Percentiles rank a stretch among this genome's conserved stretches.
phyloP scores from a whole-genome alignment of 441 rosid genomes.

The Populus hybrid region DNA sequence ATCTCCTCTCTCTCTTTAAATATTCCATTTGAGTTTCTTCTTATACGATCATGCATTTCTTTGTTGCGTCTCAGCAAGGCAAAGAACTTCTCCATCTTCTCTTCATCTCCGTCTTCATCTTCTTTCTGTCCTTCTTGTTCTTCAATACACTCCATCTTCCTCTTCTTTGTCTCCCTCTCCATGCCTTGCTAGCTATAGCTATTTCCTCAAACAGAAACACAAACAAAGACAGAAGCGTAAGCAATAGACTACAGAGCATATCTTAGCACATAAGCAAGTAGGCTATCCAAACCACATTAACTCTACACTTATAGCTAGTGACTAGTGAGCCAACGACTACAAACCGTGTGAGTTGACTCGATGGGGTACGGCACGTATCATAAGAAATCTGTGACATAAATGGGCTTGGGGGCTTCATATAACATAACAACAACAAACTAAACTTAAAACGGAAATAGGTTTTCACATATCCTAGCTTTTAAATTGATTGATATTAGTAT shows the following conservation, averaged over 20 bases:
- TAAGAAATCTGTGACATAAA: not conserved
- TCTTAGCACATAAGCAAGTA: not conserved
- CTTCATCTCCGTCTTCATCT: constrained; percentile 29
- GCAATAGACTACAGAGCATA: not conserved
- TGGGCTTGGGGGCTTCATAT: not conserved
- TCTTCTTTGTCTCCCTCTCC: constrained; percentile 47
- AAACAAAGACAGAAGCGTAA: not conserved
- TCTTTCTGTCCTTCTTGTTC: constrained; percentile 6
- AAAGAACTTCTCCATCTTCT: constrained; percentile 58
- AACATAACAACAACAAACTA: too few species aligned
- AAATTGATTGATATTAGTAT: too few species aligned
- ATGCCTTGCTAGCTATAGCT: constrained; percentile 4
- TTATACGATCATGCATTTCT: constrained; percentile 38
- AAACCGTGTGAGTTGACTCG: not conserved
- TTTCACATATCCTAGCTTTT: too few species aligned
- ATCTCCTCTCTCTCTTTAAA: constrained; percentile 9
- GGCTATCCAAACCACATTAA: not conserved
- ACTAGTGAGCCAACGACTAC: not conserved
- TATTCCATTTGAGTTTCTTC: constrained; percentile 9
- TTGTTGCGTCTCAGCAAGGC: constrained; percentile 51
- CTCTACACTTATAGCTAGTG: not conserved
- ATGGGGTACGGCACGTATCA: not conserved
- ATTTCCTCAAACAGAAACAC: not conserved
- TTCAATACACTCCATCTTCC: constrained; percentile 27
- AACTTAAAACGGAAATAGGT: too few species aligned